phyloP scores from a whole-genome alignment of 192 early-diverging fungal genomes.

The Coemansia sp. region DNA sequence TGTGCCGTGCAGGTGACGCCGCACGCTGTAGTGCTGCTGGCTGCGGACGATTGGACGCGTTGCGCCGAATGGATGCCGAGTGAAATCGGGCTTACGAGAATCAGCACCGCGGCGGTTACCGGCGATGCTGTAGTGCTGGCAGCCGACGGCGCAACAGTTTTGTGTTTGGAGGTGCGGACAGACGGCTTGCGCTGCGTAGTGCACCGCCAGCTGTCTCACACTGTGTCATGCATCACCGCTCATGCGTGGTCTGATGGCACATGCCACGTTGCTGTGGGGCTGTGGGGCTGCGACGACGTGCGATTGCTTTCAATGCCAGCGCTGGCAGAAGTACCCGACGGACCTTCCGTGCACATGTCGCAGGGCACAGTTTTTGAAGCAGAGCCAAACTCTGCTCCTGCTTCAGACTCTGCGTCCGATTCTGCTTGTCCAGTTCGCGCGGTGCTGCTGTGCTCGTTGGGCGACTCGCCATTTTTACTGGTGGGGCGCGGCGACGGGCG shows the following conservation, averaged over 20 bases:
- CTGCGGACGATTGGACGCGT: slow-evolving; percentile 25
- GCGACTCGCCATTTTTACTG: slow-evolving; percentile 66
- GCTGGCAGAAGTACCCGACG: slow-evolving; percentile 50
- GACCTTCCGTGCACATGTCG: slow-evolving; percentile 41
- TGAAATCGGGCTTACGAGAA: background rate
- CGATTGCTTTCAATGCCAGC: slow-evolving; percentile 59
- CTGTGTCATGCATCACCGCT: slow-evolving; percentile 77
- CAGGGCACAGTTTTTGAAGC: background rate
- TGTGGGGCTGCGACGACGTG: slow-evolving; percentile 72
- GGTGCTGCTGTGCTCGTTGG: slow-evolving; percentile 64
- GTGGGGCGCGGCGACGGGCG: slow-evolving; percentile 84
- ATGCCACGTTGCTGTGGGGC: slow-evolving; percentile 64
- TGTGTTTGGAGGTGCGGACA: slow-evolving; percentile 59
- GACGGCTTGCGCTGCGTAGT: slow-evolving; percentile 30
- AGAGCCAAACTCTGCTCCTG: background rate
- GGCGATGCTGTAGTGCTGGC: slow-evolving; percentile 60
- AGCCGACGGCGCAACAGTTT: slow-evolving; percentile 55
- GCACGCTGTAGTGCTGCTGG: slow-evolving; percentile 53
- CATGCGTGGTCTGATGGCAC: slow-evolving; percentile 37
- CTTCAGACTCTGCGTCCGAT: background rate
- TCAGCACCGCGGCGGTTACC: slow-evolving; percentile 62
- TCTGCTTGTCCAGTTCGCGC: slow-evolving; percentile 10
- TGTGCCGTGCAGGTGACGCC: slow-evolving; percentile 65
- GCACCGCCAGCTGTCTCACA: slow-evolving; percentile 57
- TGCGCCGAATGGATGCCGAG: slow-evolving; percentile 58